Base-by-base conservation (phyloP, 2,329 filamentous ascomycete species). In the Trichoderma hamatum region DNA sequence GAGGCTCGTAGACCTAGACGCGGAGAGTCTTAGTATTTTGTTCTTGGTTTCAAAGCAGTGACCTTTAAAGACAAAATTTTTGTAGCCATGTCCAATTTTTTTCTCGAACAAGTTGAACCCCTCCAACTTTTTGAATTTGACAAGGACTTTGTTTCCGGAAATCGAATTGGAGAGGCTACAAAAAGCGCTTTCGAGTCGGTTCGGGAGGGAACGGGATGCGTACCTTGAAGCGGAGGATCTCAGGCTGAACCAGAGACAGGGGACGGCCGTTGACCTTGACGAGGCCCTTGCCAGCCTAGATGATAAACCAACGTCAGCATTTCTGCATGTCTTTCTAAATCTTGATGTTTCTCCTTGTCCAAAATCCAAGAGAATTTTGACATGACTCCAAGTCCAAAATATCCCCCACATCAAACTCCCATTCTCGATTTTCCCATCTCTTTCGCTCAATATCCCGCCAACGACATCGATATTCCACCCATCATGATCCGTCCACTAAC, bases 261-360 rank as follows among this genome's bases (percentile, higher is more conserved):
- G 96, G 96, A 83, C 93, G 92, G 86, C 96, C 96, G 89, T 98
- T 99, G 86, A 97, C 96, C 89, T 96, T 97, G 86, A 99, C 89
- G 80, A 98, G 90, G 84, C 96, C 96, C 75, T 78, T 77, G 73
- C 82, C 82, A 76, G 82, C 76, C 82, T 83, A 72, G 70, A 66
- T 26, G 49, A 51, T 21, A 49, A 68, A 11, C 56, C 51, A 52
- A 72, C 67, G 77, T 80, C 74, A 81, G 78, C 72, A 73, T 72
- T 72, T 72, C 61, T 46, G 30, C 51, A 14, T 62, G 24, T 62
- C 49, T 21, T 34, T 43, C 5, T 30, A 36, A 30, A 54, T 24
- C 14, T 52, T 49, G 9, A 14, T n/a, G 3, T 36, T 19, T 11
- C 19, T n/a, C n/a, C 32, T 14, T 32, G 13, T 62, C 36, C 4